Conservation (phyloP, 2,329 filamentous ascomycete species). For the Penicillium psychrosexuale region DNA sequence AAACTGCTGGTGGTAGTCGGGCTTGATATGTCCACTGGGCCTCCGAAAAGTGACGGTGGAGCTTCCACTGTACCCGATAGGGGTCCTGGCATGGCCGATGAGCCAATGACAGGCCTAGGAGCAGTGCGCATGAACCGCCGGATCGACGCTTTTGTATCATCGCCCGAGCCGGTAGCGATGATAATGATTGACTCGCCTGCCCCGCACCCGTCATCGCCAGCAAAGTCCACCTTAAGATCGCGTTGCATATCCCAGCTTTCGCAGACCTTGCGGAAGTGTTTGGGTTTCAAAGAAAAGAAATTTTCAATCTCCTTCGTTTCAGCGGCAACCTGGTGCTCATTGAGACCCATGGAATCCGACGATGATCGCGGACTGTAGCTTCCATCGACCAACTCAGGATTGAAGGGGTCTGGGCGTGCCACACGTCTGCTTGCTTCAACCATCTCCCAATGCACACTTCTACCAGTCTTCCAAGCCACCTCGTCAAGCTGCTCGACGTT, state of each 20-base stretch:
- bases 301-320: slow-evolving; percentile 80
- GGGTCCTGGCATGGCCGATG: slow-evolving; percentile 3
- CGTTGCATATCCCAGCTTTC: slow-evolving; percentile 91
- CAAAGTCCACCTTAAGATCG: slow-evolving; percentile 83
- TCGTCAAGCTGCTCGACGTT: slow-evolving; percentile 55
- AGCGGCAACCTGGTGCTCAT: slow-evolving; percentile 65
- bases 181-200: slow-evolving; percentile 76
- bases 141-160: slow-evolving; percentile 53
- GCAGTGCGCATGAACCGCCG: slow-evolving; percentile 59
- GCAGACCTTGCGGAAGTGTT: slow-evolving; percentile 74
- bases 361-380: slow-evolving; percentile 80
- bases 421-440: slow-evolving; percentile 72
- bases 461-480: slow-evolving; percentile 75
- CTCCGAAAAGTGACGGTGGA: slow-evolving; percentile 52
- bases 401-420: slow-evolving; percentile 69
- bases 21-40: slow-evolving; percentile 30
- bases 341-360: slow-evolving; percentile 68
- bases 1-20: slow-evolving; percentile 18
- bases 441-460: slow-evolving; percentile 75
- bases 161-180: slow-evolving; percentile 67
- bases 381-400: slow-evolving; percentile 63
- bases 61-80: slow-evolving; percentile 17
- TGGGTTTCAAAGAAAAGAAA: slow-evolving; percentile 68
- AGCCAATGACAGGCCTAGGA: slow-evolving; percentile 30
- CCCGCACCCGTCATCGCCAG: slow-evolving; percentile 69